Percentiles rank a stretch among this genome's conserved stretches.
These are phyloP conservation scores for Starmerella floris DNA, from an alignment of 805 yeast species.

Conservation along the genomic window DNA sequence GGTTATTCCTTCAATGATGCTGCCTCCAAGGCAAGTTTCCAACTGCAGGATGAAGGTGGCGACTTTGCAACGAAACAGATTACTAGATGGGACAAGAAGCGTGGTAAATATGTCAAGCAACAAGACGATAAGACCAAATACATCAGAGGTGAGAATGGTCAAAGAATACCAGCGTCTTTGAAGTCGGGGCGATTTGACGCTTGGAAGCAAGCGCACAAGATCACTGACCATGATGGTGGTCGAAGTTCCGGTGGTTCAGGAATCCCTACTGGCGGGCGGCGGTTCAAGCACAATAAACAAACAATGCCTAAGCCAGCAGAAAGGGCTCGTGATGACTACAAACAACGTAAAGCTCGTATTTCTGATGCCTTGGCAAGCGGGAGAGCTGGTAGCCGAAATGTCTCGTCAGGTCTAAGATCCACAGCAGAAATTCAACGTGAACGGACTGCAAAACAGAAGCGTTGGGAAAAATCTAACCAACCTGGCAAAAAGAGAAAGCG, in stretches of 20 bases:
- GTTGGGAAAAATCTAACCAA: constrained; percentile 45
- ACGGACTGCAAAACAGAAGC: constrained; percentile 55
- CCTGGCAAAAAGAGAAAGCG: constrained; percentile 9
- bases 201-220: constrained; percentile 67
- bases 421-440: constrained; percentile 68
- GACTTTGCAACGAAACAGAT: constrained; percentile 50
- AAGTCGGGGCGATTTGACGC: constrained; percentile 82
- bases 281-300: constrained; percentile 56
- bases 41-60: constrained; percentile 62
- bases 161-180: constrained; percentile 78
- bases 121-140: constrained; percentile 60
- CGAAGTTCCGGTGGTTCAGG: constrained; percentile 27
- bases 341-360: constrained; percentile 68
- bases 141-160: constrained; percentile 91
- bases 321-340: constrained; percentile 73
- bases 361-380: constrained; percentile 51
- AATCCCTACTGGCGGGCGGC: constrained; percentile 31
- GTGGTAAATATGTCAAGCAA: constrained; percentile 70
- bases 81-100: constrained; percentile 76
- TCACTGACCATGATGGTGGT: constrained; percentile 24
- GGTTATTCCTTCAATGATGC: constrained; percentile 52
- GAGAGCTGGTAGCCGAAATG: background rate
- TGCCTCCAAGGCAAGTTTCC: constrained; percentile 78
- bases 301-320: constrained; percentile 88
- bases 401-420: constrained; percentile 43